Conservation (phyloP, 257 asterid species). For the Cynanchum wilfordii region DNA sequence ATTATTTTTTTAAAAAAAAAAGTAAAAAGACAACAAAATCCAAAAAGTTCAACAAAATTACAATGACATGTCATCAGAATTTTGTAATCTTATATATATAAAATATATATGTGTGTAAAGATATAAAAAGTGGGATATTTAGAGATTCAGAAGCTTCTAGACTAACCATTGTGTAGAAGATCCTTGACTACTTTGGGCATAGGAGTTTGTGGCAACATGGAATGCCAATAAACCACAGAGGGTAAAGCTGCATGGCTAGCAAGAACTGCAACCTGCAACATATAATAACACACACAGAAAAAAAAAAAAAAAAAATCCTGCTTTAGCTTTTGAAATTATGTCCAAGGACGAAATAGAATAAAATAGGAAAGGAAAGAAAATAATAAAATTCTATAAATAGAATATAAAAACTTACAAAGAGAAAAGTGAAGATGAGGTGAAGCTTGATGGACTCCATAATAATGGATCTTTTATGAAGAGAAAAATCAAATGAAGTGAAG, state of each 20-base stretch:
- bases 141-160: conserved; percentile 8
- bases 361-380: too few relatives aligned
- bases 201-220: conserved; percentile 60
- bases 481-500: not conserved
- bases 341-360: too few relatives aligned
- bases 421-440: conserved; percentile 37
- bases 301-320: too few relatives aligned
- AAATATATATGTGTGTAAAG: too few relatives aligned
- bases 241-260: conserved; percentile 61
- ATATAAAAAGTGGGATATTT: not conserved
- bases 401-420: conserved; percentile 49
- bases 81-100: too few relatives aligned
- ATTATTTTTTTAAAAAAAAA: too few relatives aligned
- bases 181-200: conserved; percentile 68
- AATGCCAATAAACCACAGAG: conserved; percentile 60
- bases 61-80: too few relatives aligned
- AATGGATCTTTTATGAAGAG: not conserved
- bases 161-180: conserved; percentile 38
- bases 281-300: too few relatives aligned
- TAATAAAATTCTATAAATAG: too few relatives aligned
- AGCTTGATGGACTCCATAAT: conserved; percentile 47
- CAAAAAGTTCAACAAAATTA: too few relatives aligned
- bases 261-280: conserved; percentile 42
- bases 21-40: too few relatives aligned
- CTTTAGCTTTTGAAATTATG: too few relatives aligned